Evolutionary conservation across 2,329 filamentous ascomycete genomes (phyloP).

Genomic region (Pseudopyricularia javanii): DNA sequence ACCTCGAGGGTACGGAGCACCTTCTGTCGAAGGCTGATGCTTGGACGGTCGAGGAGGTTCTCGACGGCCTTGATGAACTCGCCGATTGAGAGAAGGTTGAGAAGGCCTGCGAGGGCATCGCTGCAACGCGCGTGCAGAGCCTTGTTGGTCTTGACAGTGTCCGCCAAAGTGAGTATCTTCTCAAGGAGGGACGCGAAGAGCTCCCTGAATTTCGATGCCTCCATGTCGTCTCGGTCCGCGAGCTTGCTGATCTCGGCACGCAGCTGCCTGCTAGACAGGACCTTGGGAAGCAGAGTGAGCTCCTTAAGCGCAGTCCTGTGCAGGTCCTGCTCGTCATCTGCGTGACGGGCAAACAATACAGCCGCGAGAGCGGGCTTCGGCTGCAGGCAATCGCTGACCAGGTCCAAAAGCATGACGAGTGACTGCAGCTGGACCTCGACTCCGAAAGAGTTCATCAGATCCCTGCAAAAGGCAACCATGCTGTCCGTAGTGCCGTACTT

Average conservation of each 20-base stretch:
- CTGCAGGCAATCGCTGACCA: slow-evolving; percentile 65
- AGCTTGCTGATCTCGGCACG: slow-evolving; percentile 41
- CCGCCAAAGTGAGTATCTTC: slow-evolving; percentile 52
- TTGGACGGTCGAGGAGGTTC: slow-evolving; percentile 62
- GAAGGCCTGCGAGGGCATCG: slow-evolving; percentile 63
- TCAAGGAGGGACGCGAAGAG: slow-evolving; percentile 60
- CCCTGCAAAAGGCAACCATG: slow-evolving; percentile 61
- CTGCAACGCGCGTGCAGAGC: slow-evolving; percentile 46
- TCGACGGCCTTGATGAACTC: slow-evolving; percentile 88
- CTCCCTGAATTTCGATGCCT: slow-evolving; percentile 51
- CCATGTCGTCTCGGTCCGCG: slow-evolving; percentile 51
- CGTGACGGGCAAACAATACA: slow-evolving; percentile 50
- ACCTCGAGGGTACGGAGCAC: slow-evolving; percentile 70
- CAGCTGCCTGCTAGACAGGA: slow-evolving; percentile 46
- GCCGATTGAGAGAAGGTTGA: slow-evolving; percentile 72
- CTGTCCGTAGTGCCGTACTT: slow-evolving; percentile 69
- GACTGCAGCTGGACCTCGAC: slow-evolving; percentile 68
- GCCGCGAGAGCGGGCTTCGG: slow-evolving; percentile 63
- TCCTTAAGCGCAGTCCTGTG: slow-evolving; percentile 39
- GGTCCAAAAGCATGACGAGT: slow-evolving; percentile 62
- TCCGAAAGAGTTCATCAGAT: slow-evolving; percentile 61
- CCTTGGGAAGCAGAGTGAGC: slow-evolving; percentile 42
- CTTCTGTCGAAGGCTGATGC: slow-evolving; percentile 65
- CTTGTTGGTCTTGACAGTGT: slow-evolving; percentile 46
- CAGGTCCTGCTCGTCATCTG: slow-evolving; percentile 33